Evolutionary conservation across 345 rosid genomes (phyloP), one percentile per base, ranked within the genome.

Genomic region (Turnera subulata): DNA sequence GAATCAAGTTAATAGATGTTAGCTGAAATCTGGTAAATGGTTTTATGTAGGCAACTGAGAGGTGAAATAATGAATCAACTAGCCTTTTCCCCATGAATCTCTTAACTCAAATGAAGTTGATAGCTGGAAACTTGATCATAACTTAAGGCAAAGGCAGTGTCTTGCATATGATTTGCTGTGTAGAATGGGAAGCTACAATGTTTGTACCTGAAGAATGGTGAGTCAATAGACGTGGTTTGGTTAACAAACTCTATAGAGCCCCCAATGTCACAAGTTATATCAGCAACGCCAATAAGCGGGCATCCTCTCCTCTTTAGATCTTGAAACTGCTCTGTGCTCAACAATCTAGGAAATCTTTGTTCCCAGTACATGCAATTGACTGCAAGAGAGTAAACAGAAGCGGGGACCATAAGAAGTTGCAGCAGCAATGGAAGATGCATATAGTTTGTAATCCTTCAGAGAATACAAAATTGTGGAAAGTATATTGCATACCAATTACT

Each of bases 281-380:
- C 95, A 68, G 87, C 81, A 61, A 86, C 73, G 52, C 98, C 98
- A 49, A 88, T 82, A 61, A 92, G 86, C n/a, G 90, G 95, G 26
- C 85, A 77, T 45, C 78, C 84, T 67, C 78, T 78, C 62, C 59
- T 70, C 42, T 58, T 74, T 55, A 84, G 76, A 58, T 79, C 89
- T 55, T 73, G 95, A 65, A 88, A 55, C 79, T 88, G 96, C 71
- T 64, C 62, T 32, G 67, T 82, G 77, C 78, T 86, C 59, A 92
- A 67, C 63, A 92, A 73, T 44, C 80, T 76, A 1, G 96, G 96
- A 78, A 84, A 92, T 56, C 96, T 77, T 69, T 73, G 77, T 75
- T 92, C 98, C 98, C 98, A 92, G 52, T 92, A 92, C 88, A 89
- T 86, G 79, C 98, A 88, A 72, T 92, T 92, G 26, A 92, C 98